Evolutionary conservation across 257 asterid species (phyloP).

Genomic region (Cynanchum wilfordii): DNA sequence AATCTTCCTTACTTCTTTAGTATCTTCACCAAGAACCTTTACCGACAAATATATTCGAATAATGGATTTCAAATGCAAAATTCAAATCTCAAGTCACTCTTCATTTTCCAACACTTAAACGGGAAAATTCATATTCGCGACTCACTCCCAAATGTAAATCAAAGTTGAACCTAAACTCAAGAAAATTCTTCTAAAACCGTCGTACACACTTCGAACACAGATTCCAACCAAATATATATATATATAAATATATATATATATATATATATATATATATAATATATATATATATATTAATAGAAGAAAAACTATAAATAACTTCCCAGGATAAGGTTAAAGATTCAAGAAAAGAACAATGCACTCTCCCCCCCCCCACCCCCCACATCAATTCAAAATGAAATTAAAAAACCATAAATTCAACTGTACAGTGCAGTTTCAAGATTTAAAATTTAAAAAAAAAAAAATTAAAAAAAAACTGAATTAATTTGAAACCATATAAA

Average conservation of each 20-base stretch:
- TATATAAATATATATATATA: too few species aligned
- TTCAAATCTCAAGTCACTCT: neutral
- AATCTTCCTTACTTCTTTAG: neutral
- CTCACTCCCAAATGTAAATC: neutral
- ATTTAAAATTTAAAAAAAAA: neutral
- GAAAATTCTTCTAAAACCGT: neutral
- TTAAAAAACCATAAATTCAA: neutral
- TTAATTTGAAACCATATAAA: neutral
- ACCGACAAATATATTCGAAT: neutral
- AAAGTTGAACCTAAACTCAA: neutral
- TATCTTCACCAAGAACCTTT: neutral
- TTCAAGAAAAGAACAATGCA: neutral
- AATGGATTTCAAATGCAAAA: neutral
- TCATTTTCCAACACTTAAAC: neutral
- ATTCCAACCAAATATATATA: neutral
- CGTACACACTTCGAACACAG: neutral
- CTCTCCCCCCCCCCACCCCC: too few species aligned
- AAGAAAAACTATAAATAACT: neutral
- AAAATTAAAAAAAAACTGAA: neutral
- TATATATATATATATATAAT: too few species aligned
- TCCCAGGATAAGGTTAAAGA: neutral
- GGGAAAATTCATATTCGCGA: neutral
- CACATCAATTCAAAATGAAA: neutral
- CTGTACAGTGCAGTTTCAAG: constrained; percentile 1
- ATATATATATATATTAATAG: too few species aligned